Conservation (phyloP, 2,329 filamentous ascomycete genomes). For the Trichocomaceae sp. region DNA sequence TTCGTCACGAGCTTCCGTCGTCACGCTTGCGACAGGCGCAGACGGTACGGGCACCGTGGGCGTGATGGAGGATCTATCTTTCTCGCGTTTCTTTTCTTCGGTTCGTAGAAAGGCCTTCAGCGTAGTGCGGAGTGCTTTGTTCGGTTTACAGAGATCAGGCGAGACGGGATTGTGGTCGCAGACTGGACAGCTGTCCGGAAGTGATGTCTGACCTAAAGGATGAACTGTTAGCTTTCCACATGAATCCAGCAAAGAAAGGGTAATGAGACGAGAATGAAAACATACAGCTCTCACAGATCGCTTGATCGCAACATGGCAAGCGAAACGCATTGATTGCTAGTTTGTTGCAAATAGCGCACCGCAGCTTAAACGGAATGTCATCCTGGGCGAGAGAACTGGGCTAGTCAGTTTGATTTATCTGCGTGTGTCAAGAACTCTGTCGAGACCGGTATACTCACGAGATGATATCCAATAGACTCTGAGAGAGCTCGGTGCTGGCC, state of each 20-base stretch:
- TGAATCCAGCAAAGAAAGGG: not conserved
- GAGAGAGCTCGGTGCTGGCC: constrained; percentile 35
- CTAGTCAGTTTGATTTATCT: not conserved
- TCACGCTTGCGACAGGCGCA: constrained; percentile 5
- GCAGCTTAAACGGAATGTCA: constrained; percentile 90
- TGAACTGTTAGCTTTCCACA: not conserved
- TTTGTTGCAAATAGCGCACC: constrained; percentile 89
- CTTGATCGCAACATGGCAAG: constrained; percentile 89
- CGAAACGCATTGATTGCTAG: constrained; percentile 86
- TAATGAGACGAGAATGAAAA: constrained; percentile 8
- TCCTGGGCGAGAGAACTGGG: constrained; percentile 67
- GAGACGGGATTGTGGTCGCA: constrained; percentile 89
- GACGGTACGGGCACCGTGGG: constrained; percentile 24
- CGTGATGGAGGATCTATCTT: constrained; percentile 41
- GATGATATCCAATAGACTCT: constrained; percentile 39
- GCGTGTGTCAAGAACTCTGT: not conserved
- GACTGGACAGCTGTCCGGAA: constrained; percentile 77
- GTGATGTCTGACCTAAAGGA: constrained; percentile 61
- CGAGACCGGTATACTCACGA: constrained; percentile 24
- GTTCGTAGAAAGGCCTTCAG: constrained; percentile 86
- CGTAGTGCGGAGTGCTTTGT: constrained; percentile 87
- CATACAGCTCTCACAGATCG: constrained; percentile 85
- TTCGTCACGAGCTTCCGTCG: constrained; percentile 7
- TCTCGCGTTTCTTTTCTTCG: constrained; percentile 81
- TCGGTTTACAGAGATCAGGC: constrained; percentile 75